Conservation (phyloP, 225 moss, liverwort and hornwort species). For the Asterella californica region DNA sequence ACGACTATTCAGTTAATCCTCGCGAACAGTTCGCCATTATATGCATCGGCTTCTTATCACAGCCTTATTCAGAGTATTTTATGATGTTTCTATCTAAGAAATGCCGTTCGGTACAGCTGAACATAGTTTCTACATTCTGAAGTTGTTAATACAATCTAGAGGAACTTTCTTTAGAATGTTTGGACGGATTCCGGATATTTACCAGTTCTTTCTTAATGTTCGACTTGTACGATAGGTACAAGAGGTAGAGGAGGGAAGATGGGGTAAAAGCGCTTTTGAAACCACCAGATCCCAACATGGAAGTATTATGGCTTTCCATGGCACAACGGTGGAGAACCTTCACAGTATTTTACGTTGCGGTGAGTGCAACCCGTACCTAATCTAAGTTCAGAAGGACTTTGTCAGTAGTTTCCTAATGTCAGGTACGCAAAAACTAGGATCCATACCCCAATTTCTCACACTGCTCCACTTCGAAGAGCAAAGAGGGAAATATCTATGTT, state of each 20-base stretch:
- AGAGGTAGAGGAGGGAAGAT: constrained; percentile 27
- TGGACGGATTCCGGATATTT: no score
- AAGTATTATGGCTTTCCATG: constrained; percentile 55
- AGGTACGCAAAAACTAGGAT: no score
- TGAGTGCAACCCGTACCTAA: constrained; percentile 15
- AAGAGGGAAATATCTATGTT: not conserved
- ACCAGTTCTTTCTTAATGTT: not conserved
- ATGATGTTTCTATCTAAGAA: not conserved
- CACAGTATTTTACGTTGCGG: constrained; percentile 67
- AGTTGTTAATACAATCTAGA: no score
- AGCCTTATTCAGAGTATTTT: not conserved
- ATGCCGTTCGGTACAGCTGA: not conserved
- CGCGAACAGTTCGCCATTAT: not conserved
- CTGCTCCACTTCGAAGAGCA: no score
- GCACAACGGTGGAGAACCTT: constrained; percentile 54
- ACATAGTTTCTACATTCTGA: no score
- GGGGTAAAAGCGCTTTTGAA: constrained; percentile 28
- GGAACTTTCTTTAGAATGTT: no score
- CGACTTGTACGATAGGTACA: constrained; percentile 25
- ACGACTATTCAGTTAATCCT: not conserved
- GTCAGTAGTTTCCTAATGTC: no score
- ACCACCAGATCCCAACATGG: constrained; percentile 40
- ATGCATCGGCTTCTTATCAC: not conserved
- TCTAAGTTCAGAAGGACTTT: not conserved
- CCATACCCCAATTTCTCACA: no score